These are phyloP conservation scores for Penstemon barbatus DNA, from an alignment of 257 asterid species.

Conservation along the genomic window DNA sequence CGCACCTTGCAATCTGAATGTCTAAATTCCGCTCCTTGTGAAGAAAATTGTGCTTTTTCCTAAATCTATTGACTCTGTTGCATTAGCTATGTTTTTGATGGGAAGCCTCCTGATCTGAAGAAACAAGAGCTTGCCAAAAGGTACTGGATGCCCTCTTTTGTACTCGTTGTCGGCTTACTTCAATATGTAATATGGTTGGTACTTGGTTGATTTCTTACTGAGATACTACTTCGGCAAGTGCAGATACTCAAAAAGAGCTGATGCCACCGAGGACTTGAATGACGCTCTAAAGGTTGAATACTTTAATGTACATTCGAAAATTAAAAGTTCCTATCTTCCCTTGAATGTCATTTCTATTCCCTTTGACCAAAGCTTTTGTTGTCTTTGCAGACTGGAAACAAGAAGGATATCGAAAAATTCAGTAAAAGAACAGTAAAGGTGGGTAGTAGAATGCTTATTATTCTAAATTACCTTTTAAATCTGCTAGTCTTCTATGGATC, in stretches of 20 bases:
- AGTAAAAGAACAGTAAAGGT: conserved; percentile 99
- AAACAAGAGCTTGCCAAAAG: conserved; percentile 96
- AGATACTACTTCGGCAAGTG: conserved; percentile 27
- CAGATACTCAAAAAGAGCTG: conserved; percentile 86
- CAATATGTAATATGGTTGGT: conserved; percentile 12
- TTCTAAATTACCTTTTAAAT: conserved; percentile 8
- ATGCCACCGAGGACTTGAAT: conserved; percentile 80
- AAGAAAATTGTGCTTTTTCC: conserved; percentile 14
- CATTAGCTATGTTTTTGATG: conserved; percentile 75
- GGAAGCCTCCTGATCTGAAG: conserved; percentile 95
- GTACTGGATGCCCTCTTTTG: conserved; percentile 40
- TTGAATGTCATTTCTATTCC: conserved; percentile 5
- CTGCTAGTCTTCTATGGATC: conserved; percentile 17
- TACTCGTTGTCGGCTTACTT: conserved; percentile 21
- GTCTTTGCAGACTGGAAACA: conserved; percentile 63
- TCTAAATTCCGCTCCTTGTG: conserved; percentile 17
- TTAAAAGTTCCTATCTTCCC: neutral
- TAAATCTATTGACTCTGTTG: conserved; percentile 18
- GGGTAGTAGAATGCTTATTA: conserved; percentile 25
- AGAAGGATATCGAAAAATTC: conserved; percentile 92
- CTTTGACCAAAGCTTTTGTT: conserved; percentile 12
- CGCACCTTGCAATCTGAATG: conserved; percentile 6
- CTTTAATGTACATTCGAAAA: conserved; percentile 5
- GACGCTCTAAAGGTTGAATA: conserved; percentile 76
- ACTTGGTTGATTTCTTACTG: conserved; percentile 7